phyloP scores from a whole-genome alignment of 108 stramenopile species.

The Cyclostephanos tholiformis region DNA sequence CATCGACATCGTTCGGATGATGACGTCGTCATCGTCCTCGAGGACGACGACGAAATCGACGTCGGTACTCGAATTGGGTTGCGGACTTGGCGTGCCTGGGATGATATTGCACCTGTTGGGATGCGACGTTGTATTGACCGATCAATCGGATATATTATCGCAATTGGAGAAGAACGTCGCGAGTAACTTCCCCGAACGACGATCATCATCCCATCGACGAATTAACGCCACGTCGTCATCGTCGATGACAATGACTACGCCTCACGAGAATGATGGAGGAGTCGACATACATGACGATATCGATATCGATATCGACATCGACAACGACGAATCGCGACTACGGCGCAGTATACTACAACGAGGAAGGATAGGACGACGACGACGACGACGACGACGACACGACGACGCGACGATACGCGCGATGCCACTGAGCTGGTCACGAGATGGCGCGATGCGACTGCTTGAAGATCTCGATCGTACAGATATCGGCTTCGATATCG shows the following conservation, averaged over 20 bases:
- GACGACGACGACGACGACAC: background rate
- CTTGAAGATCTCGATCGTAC: slow-evolving; percentile 20
- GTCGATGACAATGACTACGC: background rate
- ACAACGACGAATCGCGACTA: background rate
- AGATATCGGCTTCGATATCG: slow-evolving; percentile 61
- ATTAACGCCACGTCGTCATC: background rate
- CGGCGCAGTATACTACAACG: too few species aligned
- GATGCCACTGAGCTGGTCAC: slow-evolving; percentile 58
- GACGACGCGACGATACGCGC: slow-evolving; percentile 22
- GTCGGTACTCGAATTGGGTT: slow-evolving; percentile 75
- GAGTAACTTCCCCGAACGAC: slow-evolving; percentile 49
- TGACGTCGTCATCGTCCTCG: background rate
- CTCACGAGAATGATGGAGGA: too few species aligned
- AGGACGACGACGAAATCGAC: slow-evolving; percentile 1
- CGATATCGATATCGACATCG: slow-evolving; percentile 11
- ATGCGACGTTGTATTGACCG: slow-evolving; percentile 64
- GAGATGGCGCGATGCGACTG: slow-evolving; percentile 30
- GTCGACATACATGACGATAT: too few species aligned
- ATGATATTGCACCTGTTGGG: slow-evolving; percentile 67
- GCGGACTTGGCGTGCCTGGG: slow-evolving; percentile 84
- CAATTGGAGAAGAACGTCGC: slow-evolving; percentile 65
- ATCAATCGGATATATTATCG: slow-evolving; percentile 62
- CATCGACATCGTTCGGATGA: background rate
- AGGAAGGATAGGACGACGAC: too few species aligned
- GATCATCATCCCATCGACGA: background rate